Conservation (phyloP, 1,284 basidiomycete genomes). For the Papiliotrema fonsecae region DNA sequence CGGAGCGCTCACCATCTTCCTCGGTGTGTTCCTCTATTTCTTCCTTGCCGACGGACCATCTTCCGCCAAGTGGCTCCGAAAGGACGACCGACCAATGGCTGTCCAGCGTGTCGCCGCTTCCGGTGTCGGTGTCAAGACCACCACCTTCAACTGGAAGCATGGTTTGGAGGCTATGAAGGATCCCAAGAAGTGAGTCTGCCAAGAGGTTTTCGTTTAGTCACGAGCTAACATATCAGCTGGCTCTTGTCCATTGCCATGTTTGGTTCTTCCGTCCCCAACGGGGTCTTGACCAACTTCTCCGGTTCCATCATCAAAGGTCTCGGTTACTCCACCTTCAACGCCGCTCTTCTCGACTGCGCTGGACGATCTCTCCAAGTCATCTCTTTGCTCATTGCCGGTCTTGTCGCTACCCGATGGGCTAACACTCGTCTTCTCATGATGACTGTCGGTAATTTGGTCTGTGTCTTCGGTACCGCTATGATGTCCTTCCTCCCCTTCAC, state of each 20-base stretch:
- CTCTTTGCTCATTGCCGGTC: constrained; percentile 38
- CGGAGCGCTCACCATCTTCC: constrained; percentile 29
- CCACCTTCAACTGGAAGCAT: constrained; percentile 34
- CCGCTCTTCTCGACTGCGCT: constrained; percentile 39
- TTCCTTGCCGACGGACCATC: constrained; percentile 40
- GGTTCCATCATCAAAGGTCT: constrained; percentile 39
- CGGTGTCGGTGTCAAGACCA: constrained; percentile 35
- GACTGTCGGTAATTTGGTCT: constrained; percentile 37
- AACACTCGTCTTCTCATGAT: constrained; percentile 41
- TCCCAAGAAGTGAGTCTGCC: constrained; percentile 36
- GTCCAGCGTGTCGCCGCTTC: constrained; percentile 36
- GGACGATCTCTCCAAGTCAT: constrained; percentile 40
- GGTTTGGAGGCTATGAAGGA: constrained; percentile 31
- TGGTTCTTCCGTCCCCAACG: constrained; percentile 37
- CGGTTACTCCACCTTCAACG: constrained; percentile 37
- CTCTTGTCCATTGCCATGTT: constrained; percentile 22
- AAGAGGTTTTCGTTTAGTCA: constrained; percentile 14
- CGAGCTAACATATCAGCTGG: constrained; percentile 6
- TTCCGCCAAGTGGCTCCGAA: constrained; percentile 36
- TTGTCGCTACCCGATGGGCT: constrained; percentile 36
- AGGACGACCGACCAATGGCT: constrained; percentile 31
- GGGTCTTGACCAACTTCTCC: constrained; percentile 42
- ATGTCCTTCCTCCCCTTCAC: constrained; percentile 43
- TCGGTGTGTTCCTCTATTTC: constrained; percentile 35
- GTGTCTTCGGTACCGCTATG: constrained; percentile 31